Evolutionary conservation across 1,284 basidiomycete genomes (phyloP), one percentile per base, ranked within the genome.

Genomic region (Mycosarcoma maydis): DNA sequence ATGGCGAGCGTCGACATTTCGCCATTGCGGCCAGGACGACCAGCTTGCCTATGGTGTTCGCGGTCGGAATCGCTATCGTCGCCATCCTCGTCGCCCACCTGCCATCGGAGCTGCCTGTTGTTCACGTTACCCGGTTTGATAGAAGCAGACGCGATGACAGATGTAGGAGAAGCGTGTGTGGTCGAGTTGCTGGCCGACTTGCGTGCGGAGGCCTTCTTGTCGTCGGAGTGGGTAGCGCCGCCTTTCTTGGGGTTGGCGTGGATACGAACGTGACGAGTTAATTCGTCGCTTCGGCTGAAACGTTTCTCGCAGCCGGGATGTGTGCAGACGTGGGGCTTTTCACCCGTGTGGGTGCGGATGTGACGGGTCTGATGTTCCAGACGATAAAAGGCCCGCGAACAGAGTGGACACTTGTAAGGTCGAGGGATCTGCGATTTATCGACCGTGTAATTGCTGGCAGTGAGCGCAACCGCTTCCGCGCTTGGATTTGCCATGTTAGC

Each of bases 231-330:
- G 16, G 23, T 16, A 41, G 41, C 56, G 24, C 45, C 62, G 16
- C 55, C 54, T 53, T 79, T 71, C 48, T 75, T 75, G 30, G 83
- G 83, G 53, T 82, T 85, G 39, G 84, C 89, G 83, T 98, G 95
- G 75, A 98, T 98, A 53, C 95, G 88, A 0, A 92, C 90, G 80
- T 98, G 95, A 55, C 95, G 88, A 20, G 95, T 98, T 72, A 98
- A 88, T 83, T 98, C 95, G 84, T 98, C 95, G 17, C 92, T 94
- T 66, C 95, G 89, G 27, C 92, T 95, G 84, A 98, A 98, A 24
- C 94, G 90, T 83, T 98, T 98, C 83, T 97, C 94, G 86, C 95
- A 98, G n/a, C 89, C 88, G 1, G 92, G 89, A 82, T 91, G 92
- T 1, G 88, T 90, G 86, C 95, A 98, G 29, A 89, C 87, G 80